phyloP scores from a whole-genome alignment of 176 grass and related monocot genomes.

The Olyra latifolia region DNA sequence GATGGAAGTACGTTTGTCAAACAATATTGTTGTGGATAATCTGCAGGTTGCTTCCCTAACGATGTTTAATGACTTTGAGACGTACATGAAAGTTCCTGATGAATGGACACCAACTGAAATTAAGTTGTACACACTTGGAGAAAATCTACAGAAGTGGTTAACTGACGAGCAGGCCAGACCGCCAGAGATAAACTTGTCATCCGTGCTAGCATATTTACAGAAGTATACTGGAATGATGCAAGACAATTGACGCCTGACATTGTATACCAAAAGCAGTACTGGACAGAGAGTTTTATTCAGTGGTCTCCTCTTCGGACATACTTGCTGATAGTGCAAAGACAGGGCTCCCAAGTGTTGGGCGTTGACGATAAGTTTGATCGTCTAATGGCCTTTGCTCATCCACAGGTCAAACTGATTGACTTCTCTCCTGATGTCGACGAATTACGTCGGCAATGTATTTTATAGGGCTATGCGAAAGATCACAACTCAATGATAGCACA shows the following conservation, averaged over 20 bases:
- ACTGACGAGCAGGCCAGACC: constrained; percentile 91
- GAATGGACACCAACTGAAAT: constrained; percentile 93
- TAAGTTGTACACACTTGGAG: constrained; percentile 84
- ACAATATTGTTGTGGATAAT: constrained; percentile 76
- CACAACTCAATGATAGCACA: too few species aligned
- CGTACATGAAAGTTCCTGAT: constrained; percentile 92
- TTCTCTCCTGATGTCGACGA: too few species aligned
- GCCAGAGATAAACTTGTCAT: constrained; percentile 91
- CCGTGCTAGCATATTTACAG: constrained; percentile 78
- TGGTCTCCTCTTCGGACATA: constrained; percentile 93
- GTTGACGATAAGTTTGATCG: constrained; percentile 75
- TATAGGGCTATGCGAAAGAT: too few species aligned
- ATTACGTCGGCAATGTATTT: too few species aligned
- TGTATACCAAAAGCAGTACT: constrained; percentile 90
- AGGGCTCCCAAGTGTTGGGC: constrained; percentile 86
- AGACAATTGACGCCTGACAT: constrained; percentile 70
- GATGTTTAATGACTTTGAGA: constrained; percentile 86
- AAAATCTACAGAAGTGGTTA: constrained; percentile 89
- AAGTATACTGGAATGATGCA: constrained; percentile 95
- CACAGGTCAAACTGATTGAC: constrained; percentile 91
- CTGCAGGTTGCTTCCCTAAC: constrained; percentile 71
- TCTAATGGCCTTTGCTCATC: constrained; percentile 76
- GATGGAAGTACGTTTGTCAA: constrained; percentile 62
- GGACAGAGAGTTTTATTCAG: constrained; percentile 92
- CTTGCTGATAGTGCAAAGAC: constrained; percentile 90